A percentile compares a stretch with the other conserved stretches of the same genome.
phyloP scores from a whole-genome alignment of 768 basidiomycete genomes.

The Tricholoma matsutake region DNA sequence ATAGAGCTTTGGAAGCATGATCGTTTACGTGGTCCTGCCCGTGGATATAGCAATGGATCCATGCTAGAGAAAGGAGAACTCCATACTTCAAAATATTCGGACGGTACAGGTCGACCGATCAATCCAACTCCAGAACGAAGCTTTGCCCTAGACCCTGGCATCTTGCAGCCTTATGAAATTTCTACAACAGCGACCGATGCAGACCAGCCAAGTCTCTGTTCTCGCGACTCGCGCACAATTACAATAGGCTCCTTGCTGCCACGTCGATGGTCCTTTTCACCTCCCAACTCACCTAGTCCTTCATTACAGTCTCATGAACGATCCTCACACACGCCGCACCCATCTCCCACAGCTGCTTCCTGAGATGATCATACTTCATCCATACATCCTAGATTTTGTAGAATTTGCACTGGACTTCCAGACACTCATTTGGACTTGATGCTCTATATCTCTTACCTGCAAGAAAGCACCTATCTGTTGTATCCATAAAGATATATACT shows the following conservation, averaged over 20 bases:
- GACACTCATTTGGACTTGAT: neutral
- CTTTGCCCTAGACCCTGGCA: conserved; percentile 34
- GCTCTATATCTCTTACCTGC: neutral
- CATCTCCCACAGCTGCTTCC: neutral
- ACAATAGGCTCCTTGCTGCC: conserved; percentile 38
- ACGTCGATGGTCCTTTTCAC: conserved; percentile 36
- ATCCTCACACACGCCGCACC: conserved; percentile 10
- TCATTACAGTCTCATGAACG: conserved; percentile 15
- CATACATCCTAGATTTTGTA: too few species aligned
- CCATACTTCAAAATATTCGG: conserved; percentile 9
- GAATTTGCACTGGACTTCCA: neutral
- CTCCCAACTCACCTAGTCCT: conserved; percentile 14
- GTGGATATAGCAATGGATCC: conserved; percentile 26
- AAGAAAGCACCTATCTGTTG: neutral
- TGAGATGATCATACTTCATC: neutral
- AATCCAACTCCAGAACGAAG: conserved; percentile 55
- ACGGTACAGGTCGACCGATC: conserved; percentile 32
- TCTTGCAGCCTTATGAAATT: conserved; percentile 45
- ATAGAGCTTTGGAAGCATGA: conserved; percentile 28
- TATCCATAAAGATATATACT: neutral
- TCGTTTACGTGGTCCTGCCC: neutral
- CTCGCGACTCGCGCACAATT: conserved; percentile 35
- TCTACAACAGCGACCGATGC: conserved; percentile 36
- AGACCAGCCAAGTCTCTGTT: conserved; percentile 29
- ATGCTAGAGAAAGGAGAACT: conserved; percentile 38